Conservation (phyloP, 2,329 filamentous ascomycete species). For the Fusarium concolor region DNA sequence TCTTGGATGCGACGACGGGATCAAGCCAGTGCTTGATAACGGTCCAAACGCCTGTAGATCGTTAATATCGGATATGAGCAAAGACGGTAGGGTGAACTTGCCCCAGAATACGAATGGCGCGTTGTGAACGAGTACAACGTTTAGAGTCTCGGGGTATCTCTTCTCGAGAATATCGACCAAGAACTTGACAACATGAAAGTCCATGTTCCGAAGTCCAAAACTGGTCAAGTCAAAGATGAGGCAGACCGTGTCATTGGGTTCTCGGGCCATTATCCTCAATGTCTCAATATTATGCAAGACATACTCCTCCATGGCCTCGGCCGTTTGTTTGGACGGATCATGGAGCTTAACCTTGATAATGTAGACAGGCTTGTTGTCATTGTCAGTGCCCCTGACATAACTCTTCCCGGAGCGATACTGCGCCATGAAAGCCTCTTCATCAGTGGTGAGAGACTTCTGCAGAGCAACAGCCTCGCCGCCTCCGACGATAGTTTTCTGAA, state of each 20-base stretch:
- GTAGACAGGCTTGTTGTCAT: constrained; percentile 51
- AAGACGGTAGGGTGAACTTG: constrained; percentile 10
- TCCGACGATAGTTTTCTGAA: constrained; percentile 50
- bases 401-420: constrained; percentile 55
- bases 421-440: constrained; percentile 52
- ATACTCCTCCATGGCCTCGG: constrained; percentile 52
- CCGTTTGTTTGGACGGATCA: constrained; percentile 48
- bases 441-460: constrained; percentile 33
- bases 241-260: constrained; percentile 36
- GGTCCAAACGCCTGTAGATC: constrained; percentile 59
- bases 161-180: constrained; percentile 85
- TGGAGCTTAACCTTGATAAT: constrained; percentile 49
- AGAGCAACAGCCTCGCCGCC: constrained; percentile 51
- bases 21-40: constrained; percentile 82
- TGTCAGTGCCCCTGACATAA: constrained; percentile 53
- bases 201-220: constrained; percentile 79
- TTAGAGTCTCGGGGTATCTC: constrained; percentile 80
- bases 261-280: constrained; percentile 45
- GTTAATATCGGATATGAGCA: neutral
- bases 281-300: constrained; percentile 56
- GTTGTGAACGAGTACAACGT: constrained; percentile 78
- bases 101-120: constrained; percentile 76
- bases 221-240: constrained; percentile 79
- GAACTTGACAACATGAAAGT: constrained; percentile 81
- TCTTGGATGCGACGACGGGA: constrained; percentile 78